Conservation (phyloP, 192 early-diverging fungal species). For the Coemansia sp. region DNA sequence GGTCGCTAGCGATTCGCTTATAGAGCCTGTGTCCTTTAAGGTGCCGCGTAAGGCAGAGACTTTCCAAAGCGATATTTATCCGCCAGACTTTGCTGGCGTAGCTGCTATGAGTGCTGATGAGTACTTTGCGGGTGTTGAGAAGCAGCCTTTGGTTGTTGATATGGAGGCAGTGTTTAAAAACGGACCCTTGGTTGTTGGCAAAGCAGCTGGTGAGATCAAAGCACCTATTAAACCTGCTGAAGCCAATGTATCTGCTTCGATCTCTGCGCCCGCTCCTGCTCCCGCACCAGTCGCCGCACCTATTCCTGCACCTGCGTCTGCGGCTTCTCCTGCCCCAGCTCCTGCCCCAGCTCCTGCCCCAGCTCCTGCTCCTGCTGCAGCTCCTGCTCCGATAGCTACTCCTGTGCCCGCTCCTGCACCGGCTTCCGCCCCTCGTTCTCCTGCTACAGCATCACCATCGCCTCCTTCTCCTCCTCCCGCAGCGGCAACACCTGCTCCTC, state of each 20-base stretch:
- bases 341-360: constrained; percentile 2
- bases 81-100: constrained; percentile 74
- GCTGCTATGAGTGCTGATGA: constrained; percentile 87
- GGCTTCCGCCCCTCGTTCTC: too few species aligned
- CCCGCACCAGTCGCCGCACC: not conserved
- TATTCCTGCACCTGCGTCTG: constrained; percentile 7
- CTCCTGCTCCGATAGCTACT: not conserved
- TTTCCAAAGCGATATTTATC: constrained; percentile 96
- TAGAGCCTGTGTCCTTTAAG: constrained; percentile 96
- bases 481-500: too few species aligned
- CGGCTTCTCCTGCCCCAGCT: not conserved
- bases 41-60: constrained; percentile 94
- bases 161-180: constrained; percentile 29
- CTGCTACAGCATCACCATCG: not conserved
- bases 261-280: constrained; percentile 4
- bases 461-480: constrained; percentile 45
- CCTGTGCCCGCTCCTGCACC: constrained; percentile 8
- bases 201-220: not conserved
- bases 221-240: not conserved
- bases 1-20: constrained; percentile 70
- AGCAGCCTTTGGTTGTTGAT: constrained; percentile 60
- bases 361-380: constrained; percentile 2
- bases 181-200: constrained; percentile 31
- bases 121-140: constrained; percentile 84
- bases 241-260: not conserved